Base-by-base conservation (phyloP, 2,329 filamentous ascomycete genomes). In the Epichloe scottii region DNA sequence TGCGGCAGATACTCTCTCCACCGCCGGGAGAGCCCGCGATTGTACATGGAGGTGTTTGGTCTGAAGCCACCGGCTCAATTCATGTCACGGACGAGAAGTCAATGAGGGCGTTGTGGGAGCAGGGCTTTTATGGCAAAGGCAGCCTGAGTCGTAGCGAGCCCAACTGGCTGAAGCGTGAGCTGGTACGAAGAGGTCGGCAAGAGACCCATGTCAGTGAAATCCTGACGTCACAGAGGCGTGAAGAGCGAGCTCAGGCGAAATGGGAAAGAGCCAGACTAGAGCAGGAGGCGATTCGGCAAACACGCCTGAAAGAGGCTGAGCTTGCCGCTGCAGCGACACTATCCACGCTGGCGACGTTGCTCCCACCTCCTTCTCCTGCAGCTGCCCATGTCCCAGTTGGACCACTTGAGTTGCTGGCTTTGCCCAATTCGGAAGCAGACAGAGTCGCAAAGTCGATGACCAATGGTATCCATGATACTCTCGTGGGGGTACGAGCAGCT, bases 61-160 rank as follows among this genome's bases (percentile, higher is more conserved):
- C 89, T n/a, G 69, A 79, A 2, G 79, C 84, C 51, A 94, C 89
- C 3, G 81, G 84, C 33, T 93, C 89, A 0, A 78, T 98, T 15
- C 88, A 95, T 63, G 76, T 98, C 51, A 88, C 81, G 17, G 85
- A 96, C 64, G 73, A 81, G 26, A 74, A 76, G 51, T 84, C 88
- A 3, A 84, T 94, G 55, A 77, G 85, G 50, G 88, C 84, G 1
- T 69, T 98, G 23, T 98, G 94, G 93, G 87, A 95, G 67, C 88
- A 94, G 71, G 93, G 93, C 5, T 98, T 98, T 69, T 98, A 91
- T 67, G 94, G 94, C 46, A 96, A 96, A 67, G 93, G 93, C 43
- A 91, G 75, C 59, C 72, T 97, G 53, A 96, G 90, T 71, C 82
- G 94, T 60, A 96, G 90, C 73, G 91, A 98, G 66, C 91, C 91